These are phyloP conservation scores for Syncephalastrum contaminatum DNA, from an alignment of 371 early-diverging fungal genomes.

Conservation along the genomic window DNA sequence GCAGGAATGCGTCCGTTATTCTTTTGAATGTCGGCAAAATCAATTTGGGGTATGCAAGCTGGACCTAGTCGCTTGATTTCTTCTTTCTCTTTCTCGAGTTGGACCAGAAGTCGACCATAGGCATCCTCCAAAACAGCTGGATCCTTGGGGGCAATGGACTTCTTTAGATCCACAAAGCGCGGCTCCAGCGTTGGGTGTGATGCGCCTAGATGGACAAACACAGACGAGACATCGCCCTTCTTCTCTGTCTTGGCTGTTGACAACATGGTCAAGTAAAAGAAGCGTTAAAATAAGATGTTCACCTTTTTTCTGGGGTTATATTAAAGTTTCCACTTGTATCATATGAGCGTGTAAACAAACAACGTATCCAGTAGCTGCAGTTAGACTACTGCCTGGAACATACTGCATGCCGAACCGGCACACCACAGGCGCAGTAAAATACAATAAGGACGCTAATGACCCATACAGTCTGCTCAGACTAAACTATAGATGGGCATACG, in stretches of 20 bases:
- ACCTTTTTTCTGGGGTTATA: too few species aligned
- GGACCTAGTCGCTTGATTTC: conserved; percentile 23
- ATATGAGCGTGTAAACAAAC: too few species aligned
- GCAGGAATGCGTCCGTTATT: conserved; percentile 25
- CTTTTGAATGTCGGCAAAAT: too few species aligned
- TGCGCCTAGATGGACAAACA: conserved; percentile 32
- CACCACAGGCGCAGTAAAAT: too few species aligned
- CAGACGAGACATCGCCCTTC: conserved; percentile 32
- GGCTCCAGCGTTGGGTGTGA: conserved; percentile 17
- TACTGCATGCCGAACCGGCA: too few species aligned
- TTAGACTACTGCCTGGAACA: too few species aligned
- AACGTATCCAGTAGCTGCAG: too few species aligned
- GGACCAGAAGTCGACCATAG: conserved; percentile 19
- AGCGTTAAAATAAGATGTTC: not conserved
- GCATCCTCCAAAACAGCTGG: conserved; percentile 16
- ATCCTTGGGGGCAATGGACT: conserved; percentile 18
- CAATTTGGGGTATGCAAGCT: conserved; percentile 3
- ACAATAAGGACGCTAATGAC: too few species aligned
- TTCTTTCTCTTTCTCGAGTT: conserved; percentile 19
- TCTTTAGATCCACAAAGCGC: conserved; percentile 19
- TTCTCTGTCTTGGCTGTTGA: conserved; percentile 5
- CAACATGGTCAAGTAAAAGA: conserved; percentile 1
- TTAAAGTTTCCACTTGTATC: too few species aligned
- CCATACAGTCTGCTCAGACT: too few species aligned
- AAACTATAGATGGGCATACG: too few species aligned